A percentile compares a stretch with the other conserved stretches of the same genome.
Evolutionary conservation across 2,329 filamentous ascomycete species (phyloP).

Genomic region (Escovopsis sp.): DNA sequence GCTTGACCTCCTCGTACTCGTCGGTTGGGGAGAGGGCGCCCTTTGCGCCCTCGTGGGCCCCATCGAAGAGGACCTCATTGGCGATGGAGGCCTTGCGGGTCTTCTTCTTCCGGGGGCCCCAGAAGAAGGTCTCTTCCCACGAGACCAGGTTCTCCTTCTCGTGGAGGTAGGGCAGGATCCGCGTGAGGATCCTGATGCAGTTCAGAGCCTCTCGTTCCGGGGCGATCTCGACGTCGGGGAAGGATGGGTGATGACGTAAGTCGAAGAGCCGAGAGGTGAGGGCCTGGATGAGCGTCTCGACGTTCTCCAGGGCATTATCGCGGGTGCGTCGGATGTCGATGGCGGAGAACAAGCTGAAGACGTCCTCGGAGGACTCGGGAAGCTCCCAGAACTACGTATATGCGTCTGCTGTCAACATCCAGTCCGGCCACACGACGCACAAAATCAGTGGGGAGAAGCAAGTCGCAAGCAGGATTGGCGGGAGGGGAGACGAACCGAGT

Average conservation of each 20-base stretch:
- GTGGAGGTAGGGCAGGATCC: constrained; percentile 81
- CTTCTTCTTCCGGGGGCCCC: constrained; percentile 59
- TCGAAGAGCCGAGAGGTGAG: constrained; percentile 70
- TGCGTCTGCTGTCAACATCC: background rate
- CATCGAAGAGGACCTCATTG: constrained; percentile 75
- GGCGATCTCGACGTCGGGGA: constrained; percentile 73
- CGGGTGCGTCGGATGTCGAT: constrained; percentile 78
- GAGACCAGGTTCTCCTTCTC: constrained; percentile 67
- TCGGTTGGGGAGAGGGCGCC: constrained; percentile 29
- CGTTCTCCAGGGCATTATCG: constrained; percentile 70
- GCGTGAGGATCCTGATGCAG: constrained; percentile 81
- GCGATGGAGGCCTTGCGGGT: constrained; percentile 51
- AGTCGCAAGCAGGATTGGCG: background rate
- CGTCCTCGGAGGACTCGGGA: constrained; percentile 86
- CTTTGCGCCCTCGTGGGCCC: constrained; percentile 32
- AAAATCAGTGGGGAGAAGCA: too few species aligned
- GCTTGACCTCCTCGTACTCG: constrained; percentile 70
- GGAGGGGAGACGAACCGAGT: constrained; percentile 48
- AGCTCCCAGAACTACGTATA: constrained; percentile 99
- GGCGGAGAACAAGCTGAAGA: constrained; percentile 89
- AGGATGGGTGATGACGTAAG: constrained; percentile 77
- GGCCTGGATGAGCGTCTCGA: constrained; percentile 77
- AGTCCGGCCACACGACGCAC: too few species aligned
- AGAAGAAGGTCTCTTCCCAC: constrained; percentile 94
- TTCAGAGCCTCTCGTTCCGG: constrained; percentile 84